phyloP scores from a whole-genome alignment of 2,329 filamentous ascomycete species.

The Aspergillus vadensis region DNA sequence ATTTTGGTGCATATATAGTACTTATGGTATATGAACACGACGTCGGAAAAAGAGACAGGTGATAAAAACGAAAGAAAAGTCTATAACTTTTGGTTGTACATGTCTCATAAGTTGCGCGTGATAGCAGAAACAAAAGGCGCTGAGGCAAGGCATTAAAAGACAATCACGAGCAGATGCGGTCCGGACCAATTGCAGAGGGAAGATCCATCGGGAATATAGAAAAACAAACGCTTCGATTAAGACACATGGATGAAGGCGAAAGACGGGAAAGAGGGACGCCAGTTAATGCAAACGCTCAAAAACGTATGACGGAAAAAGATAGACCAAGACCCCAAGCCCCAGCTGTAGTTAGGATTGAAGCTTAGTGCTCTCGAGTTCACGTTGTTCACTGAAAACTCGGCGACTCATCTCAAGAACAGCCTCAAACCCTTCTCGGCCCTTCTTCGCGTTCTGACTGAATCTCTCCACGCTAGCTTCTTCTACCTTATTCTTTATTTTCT shows the following conservation, averaged over 20 bases:
- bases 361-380: conserved; percentile 60
- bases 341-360: neutral
- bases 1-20: neutral
- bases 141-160: neutral
- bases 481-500: conserved; percentile 93
- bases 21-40: neutral
- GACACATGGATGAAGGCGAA: conserved; percentile 17
- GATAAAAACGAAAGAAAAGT: conserved; percentile 5
- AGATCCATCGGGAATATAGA: neutral
- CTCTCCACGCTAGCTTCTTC: conserved; percentile 87
- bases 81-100: conserved; percentile 12
- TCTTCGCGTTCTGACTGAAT: conserved; percentile 88
- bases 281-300: conserved; percentile 8
- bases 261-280: neutral
- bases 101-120: conserved; percentile 11
- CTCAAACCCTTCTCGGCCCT: conserved; percentile 93
- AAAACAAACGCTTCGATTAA: conserved; percentile 30
- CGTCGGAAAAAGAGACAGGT: neutral
- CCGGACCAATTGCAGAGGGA: neutral
- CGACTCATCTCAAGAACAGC: conserved; percentile 90
- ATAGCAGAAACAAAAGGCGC: neutral
- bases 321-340: neutral
- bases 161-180: neutral
- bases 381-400: conserved; percentile 87
- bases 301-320: neutral